These are phyloP conservation scores for Lupinus albus DNA, from an alignment of 306 rosid species.

Conservation along the genomic window DNA sequence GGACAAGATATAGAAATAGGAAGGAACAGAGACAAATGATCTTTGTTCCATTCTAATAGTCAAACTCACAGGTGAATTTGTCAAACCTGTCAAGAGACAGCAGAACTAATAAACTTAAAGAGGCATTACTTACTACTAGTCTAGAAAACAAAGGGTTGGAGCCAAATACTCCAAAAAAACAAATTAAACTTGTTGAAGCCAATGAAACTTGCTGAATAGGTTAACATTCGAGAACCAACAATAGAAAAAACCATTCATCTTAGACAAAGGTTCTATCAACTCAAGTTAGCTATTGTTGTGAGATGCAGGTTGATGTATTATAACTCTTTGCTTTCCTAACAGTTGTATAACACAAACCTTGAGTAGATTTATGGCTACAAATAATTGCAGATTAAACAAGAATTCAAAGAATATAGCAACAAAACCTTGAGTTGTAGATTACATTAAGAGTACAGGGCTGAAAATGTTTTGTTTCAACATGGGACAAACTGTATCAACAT, in stretches of 20 bases:
- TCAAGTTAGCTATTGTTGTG: neutral
- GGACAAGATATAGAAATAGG: no score
- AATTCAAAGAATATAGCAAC: neutral
- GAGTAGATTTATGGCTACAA: neutral
- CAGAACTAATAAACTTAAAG: neutral
- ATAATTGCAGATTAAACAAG: neutral
- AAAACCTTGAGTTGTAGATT: neutral
- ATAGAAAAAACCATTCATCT: neutral
- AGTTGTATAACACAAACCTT: neutral
- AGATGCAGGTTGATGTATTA: neutral
- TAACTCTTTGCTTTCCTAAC: neutral
- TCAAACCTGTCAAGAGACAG: no score
- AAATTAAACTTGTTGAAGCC: neutral
- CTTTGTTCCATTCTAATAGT: no score
- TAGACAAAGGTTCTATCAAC: neutral
- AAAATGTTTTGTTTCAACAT: neutral
- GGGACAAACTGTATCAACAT: conserved; percentile 73
- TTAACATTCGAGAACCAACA: neutral
- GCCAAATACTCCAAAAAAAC: neutral
- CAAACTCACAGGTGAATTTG: no score
- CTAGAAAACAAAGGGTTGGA: neutral
- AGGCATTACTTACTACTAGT: neutral
- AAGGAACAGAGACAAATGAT: no score
- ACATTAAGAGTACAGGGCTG: neutral
- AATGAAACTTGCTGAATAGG: neutral